Evolutionary conservation across 345 rosid species (phyloP).

Genomic region (Psidium guajava): DNA sequence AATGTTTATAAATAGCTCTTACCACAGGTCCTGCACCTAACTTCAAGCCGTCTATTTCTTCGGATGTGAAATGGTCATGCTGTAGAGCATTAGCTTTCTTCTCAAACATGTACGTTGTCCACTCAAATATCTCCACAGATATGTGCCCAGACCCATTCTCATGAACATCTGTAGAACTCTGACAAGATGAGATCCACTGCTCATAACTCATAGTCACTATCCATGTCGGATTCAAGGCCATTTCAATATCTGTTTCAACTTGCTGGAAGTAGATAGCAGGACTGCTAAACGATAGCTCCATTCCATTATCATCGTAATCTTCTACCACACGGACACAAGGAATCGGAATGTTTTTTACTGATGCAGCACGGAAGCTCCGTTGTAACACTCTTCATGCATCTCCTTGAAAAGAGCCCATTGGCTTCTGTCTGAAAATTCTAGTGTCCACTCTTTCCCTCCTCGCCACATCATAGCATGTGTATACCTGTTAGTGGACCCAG

Average conservation of each 20-base stretch:
- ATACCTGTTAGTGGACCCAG: not conserved
- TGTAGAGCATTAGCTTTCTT: no score
- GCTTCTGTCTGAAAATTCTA: no score
- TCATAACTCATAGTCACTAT: constrained; percentile 93
- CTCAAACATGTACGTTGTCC: constrained; percentile 51
- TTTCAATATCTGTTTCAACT: constrained; percentile 80
- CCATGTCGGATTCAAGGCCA: constrained; percentile 25
- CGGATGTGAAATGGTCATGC: no score
- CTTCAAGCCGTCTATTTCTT: no score
- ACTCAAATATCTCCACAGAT: constrained; percentile 64
- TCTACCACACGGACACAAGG: constrained; percentile 77
- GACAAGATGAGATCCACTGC: constrained; percentile 6
- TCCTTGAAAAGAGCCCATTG: no score
- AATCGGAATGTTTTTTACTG: constrained; percentile 9
- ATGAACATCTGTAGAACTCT: constrained; percentile 35
- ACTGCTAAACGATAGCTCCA: constrained; percentile 33
- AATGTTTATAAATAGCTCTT: no score
- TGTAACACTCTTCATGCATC: no score
- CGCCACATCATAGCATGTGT: no score
- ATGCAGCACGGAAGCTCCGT: no score
- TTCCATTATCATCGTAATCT: constrained; percentile 40
- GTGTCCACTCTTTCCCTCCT: no score
- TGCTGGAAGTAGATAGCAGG: constrained; percentile 57
- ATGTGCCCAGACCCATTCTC: constrained; percentile 21
- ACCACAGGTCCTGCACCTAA: no score